Base-by-base conservation (phyloP, 768 basidiomycete species). In the Collybia mongolica region DNA sequence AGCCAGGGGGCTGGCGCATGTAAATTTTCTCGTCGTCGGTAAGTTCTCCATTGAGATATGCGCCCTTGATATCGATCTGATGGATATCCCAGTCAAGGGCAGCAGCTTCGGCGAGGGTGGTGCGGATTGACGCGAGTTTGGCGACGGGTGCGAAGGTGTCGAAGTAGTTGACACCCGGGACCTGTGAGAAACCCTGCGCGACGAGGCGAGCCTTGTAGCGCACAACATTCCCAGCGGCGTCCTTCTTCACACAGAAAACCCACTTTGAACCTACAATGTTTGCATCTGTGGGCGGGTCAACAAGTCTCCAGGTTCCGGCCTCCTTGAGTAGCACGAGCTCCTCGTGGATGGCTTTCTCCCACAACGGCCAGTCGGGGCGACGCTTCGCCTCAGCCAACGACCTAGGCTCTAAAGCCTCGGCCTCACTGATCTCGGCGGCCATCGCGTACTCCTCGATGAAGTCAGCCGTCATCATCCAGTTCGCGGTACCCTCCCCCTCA, bases 1-100 rank as follows among this genome's bases (percentile, higher is more conserved):
- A 69, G 0, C 71, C 68, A 0, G 63, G 65, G 1, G 74, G 72
- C 42, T 70, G 66, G 8, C 63, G 28, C 73, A 81, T 77, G 60
- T 71, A 80, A 32, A 81, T 73, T 1, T 53, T 28, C 35, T 70
- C 63, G 35, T 59, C 40, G 26, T 2, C 4, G n/a, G 62, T 62
- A 12, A 75, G 64, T 6, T 64, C 56, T 43, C 60, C 45, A 61
- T 62, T 70, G 0, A 77, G 65, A 57, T 66, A 77, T 0, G 69
- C 71, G 0, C 54, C 53, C 26, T 68, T 68, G 39, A 76, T 63
- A 53, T 76, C 68, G 12, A 72, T 59, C 36, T 56, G 58, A 38
- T 71, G 53, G 2, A 75, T 18, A 18, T 69, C 61, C 49, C 66
- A 58, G 45, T 67, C 56, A 2, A 75, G 56, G 5, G 24, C 24